Base-by-base conservation (phyloP, 805 yeast genomes). In the Blastobotrys chiropterorum region DNA sequence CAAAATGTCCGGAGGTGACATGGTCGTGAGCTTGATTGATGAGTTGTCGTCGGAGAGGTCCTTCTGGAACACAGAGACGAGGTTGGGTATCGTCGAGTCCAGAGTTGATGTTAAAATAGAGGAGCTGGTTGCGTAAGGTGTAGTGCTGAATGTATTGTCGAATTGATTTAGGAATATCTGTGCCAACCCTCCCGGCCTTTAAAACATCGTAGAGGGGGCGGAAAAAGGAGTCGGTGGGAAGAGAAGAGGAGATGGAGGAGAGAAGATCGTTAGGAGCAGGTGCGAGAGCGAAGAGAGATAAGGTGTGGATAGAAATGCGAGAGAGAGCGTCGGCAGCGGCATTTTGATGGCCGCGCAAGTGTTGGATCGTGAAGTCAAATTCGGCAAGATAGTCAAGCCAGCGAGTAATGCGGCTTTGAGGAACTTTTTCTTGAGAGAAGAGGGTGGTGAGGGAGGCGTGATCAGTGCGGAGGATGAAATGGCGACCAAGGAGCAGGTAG, bases 301-400 rank as follows among this genome's bases (percentile, higher is more conserved):
- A n/a, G n/a, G n/a, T n/a, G n/a, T n/a, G n/a, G n/a, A n/a, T n/a
- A n/a, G n/a, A n/a, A n/a, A n/a, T n/a, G n/a, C n/a, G n/a, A n/a
- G n/a, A n/a, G n/a, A n/a, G n/a, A n/a, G n/a, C n/a, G n/a, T n/a
- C n/a, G n/a, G n/a, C n/a, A n/a, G n/a, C n/a, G n/a, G n/a, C n/a
- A n/a, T n/a, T n/a, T n/a, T n/a, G n/a, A n/a, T n/a, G n/a, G n/a
- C n/a, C n/a, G n/a, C n/a, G n/a, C n/a, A n/a, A n/a, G n/a, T n/a
- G n/a, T n/a, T n/a, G n/a, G n/a, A n/a, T n/a, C n/a, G n/a, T n/a
- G n/a, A 53, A 56, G 44, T 52, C 52, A 22, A 21, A 55, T 15
- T 55, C 50, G 2, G 54, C 56, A 3, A 55, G 11, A n/a, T 13
- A 13, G 16, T 52, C 54, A 2, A 46, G 20, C 58, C 59, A 56